Base-by-base conservation (phyloP, 2,329 filamentous ascomycete genomes). In the Penicillium sp. region DNA sequence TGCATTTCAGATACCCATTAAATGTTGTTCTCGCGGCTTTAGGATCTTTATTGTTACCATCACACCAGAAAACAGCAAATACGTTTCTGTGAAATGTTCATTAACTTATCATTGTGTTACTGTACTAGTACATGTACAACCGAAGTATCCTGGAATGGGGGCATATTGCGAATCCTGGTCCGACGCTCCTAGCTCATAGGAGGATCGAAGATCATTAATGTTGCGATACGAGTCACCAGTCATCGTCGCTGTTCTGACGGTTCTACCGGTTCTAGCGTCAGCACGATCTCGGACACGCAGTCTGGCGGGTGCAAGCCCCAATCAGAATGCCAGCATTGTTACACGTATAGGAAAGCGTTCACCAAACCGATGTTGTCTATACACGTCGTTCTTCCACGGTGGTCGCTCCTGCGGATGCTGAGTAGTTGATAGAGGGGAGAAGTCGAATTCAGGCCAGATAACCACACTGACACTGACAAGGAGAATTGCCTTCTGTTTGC, bases 131-230 rank as follows among this genome's bases (percentile, higher is more conserved):
- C 26, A 29, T 11, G 26, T 40, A 26, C 31, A 40, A 48, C 33
- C 23, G 23, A 40, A 48, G 23, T 48, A 48, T 39, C 34, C 46
- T 26, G 34, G 36, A 29, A 24, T 48, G 16, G 34, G 46, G 33
- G 46, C 24, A 40, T 48, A 40, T 48, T 48, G 34, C 19, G 19
- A 48, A 29, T 29, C 33, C 46, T 40, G 23, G 46, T 39, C 46
- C 23, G 14, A 28, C 37, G 37, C 37, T 24, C 24, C 37, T 24
- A 42, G 37, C 37, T 24, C 21, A 24, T 26, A 45, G 16, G 26
- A 9, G 16, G 14, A 45, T 45, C 21, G 5, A 31, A 29, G 24
- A 45, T 33, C 31, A 33, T 33, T 33, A 33, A 5, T 10, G 31
- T 33, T 33, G 31, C 13, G 13, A 11, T 33, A 33, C 31, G 31